Evolutionary conservation across 176 grass and related monocot genomes (phyloP).

Genomic region (Aegilops umbellulata): DNA sequence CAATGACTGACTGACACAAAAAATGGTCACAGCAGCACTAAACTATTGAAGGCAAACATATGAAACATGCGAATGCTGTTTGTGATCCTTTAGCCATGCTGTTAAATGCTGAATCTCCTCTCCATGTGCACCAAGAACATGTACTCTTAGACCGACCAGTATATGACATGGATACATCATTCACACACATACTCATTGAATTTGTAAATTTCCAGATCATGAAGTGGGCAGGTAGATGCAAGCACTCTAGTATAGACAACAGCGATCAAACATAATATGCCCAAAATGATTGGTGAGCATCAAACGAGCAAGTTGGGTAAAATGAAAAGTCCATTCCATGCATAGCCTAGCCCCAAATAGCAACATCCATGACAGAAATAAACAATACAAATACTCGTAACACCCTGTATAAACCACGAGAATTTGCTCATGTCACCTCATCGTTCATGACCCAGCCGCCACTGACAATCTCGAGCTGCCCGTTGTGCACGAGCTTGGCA

Average conservation of each 20-base stretch:
- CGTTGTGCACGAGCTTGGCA: constrained; percentile 68
- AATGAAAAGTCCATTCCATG: not conserved
- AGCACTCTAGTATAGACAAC: not conserved
- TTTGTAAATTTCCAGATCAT: not conserved
- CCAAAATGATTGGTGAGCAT: not conserved
- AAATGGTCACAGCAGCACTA: not conserved
- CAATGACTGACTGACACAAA: not conserved
- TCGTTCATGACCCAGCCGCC: constrained; percentile 99
- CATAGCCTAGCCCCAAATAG: not conserved
- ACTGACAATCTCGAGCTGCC: constrained; percentile 95
- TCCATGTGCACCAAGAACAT: not conserved
- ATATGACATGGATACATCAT: not conserved
- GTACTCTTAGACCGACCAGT: not conserved
- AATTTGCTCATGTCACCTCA: constrained; percentile 51
- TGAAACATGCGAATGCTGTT: not conserved
- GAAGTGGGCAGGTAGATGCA: not conserved
- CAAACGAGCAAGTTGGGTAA: not conserved
- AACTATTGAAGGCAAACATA: not conserved
- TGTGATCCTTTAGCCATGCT: not conserved
- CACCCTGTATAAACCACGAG: constrained; percentile 31
- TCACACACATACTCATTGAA: not conserved
- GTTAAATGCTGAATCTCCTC: not conserved
- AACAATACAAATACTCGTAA: constrained; percentile 13
- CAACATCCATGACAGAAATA: not conserved
- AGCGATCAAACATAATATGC: not conserved